These are phyloP conservation scores for Grosmannia clavigera DNA, from an alignment of 2,329 filamentous ascomycete species.

Conservation along the genomic window DNA sequence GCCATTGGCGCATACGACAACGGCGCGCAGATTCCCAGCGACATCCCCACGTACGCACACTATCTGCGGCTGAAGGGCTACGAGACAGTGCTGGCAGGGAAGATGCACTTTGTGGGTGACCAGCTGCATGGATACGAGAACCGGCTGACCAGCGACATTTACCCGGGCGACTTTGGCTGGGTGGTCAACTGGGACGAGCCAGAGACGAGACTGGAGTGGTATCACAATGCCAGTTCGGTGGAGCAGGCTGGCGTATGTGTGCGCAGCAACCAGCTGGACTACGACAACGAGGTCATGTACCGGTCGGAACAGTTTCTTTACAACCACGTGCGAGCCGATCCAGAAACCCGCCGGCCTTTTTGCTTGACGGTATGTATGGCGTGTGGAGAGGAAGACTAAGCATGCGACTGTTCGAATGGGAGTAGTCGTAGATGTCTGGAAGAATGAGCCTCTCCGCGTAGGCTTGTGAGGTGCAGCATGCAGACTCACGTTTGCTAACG, in stretches of 20 bases:
- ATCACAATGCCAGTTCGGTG: constrained; percentile 91
- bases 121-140: constrained; percentile 91
- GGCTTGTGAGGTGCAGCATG: no score
- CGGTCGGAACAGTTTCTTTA: constrained; percentile 82
- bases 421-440: no score
- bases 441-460: constrained; percentile 18
- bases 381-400: no score
- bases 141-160: constrained; percentile 87
- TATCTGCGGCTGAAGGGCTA: constrained; percentile 78
- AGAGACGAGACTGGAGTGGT: constrained; percentile 79
- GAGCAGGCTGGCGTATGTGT: constrained; percentile 80
- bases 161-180: constrained; percentile 90
- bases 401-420: no score
- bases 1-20: constrained; percentile 91
- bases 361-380: constrained; percentile 48
- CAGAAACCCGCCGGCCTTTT: constrained; percentile 62
- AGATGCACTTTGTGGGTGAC: constrained; percentile 96
- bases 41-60: constrained; percentile 84
- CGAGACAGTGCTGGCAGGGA: constrained; percentile 80
- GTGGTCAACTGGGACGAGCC: constrained; percentile 92
- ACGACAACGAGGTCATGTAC: constrained; percentile 93
- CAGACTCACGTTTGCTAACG: neutral
- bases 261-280: constrained; percentile 88
- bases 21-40: constrained; percentile 69
- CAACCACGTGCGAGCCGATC: constrained; percentile 74